Percentiles rank a stretch among this genome's conserved stretches.
Evolutionary conservation across 257 asterid species (phyloP).

Genomic region (Solanum okadae): DNA sequence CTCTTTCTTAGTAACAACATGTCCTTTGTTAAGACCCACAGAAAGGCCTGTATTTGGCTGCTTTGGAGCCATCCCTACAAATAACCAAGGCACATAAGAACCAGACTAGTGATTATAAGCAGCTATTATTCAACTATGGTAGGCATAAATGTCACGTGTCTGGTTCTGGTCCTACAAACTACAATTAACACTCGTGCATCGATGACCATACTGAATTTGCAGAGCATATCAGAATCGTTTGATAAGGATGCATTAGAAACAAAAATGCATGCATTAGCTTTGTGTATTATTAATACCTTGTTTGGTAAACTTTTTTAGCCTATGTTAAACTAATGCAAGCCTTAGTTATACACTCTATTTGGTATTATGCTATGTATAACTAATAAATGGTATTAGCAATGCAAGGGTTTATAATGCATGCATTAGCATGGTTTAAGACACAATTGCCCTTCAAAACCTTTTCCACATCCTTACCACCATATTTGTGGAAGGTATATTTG

Average conservation of each 20-base stretch:
- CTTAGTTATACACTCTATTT: background rate
- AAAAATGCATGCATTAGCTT: background rate
- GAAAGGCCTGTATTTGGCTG: conserved; percentile 41
- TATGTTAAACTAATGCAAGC: background rate
- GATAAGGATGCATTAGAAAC: background rate
- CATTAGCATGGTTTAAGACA: background rate
- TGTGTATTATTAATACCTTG: background rate
- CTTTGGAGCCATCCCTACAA: conserved; percentile 39
- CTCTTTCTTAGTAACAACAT: conserved; percentile 43
- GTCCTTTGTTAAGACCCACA: conserved; percentile 55
- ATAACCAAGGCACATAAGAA: background rate
- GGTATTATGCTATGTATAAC: background rate
- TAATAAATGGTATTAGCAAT: background rate
- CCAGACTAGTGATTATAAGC: background rate
- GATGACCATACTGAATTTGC: background rate
- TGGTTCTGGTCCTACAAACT: background rate
- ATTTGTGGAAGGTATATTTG: background rate
- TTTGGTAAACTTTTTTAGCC: background rate
- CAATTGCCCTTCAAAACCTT: no score
- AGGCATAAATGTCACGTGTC: background rate
- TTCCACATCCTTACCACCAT: background rate
- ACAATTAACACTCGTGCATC: background rate
- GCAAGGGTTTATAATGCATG: background rate
- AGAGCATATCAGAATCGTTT: background rate
- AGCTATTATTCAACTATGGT: background rate